phyloP scores from a whole-genome alignment of 2,329 filamentous ascomycete genomes.

The Tolypocladium tundrense region DNA sequence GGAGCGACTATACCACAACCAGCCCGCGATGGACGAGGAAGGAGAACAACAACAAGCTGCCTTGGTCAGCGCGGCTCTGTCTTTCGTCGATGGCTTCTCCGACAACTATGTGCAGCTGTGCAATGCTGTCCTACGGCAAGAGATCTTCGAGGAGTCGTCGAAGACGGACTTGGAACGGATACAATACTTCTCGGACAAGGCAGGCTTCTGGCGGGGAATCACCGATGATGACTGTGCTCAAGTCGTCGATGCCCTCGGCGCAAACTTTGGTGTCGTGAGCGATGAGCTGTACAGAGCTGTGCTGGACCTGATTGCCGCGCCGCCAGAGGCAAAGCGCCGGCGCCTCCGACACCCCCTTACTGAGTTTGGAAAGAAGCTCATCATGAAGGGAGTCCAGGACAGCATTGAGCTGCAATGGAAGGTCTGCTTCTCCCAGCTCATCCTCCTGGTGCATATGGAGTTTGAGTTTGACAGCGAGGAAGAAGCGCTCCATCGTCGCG shows the following conservation, averaged over 20 bases:
- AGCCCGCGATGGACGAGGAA: conserved; percentile 38
- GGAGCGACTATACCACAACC: conserved; percentile 67
- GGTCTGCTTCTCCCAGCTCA: conserved; percentile 70
- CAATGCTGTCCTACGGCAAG: conserved; percentile 55
- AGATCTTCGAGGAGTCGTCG: conserved; percentile 65
- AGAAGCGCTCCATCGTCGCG: conserved; percentile 46
- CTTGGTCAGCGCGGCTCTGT: conserved; percentile 58
- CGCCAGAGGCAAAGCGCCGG: conserved; percentile 33
- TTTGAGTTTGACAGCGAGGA: conserved; percentile 68
- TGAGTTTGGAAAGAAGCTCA: conserved; percentile 63
- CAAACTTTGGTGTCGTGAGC: conserved; percentile 50
- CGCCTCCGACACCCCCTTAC: conserved; percentile 48
- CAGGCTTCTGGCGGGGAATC: conserved; percentile 68
- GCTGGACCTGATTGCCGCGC: conserved; percentile 32
- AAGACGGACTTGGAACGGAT: conserved; percentile 64
- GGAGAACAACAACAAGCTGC: conserved; percentile 42
- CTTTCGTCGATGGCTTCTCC: conserved; percentile 61
- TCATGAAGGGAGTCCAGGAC: conserved; percentile 72
- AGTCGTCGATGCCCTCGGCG: conserved; percentile 59
- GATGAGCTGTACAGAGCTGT: conserved; percentile 44
- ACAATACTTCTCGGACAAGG: conserved; percentile 66
- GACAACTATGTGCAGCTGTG: conserved; percentile 59
- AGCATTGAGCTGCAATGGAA: conserved; percentile 61
- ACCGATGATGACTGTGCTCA: conserved; percentile 70
- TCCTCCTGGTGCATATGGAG: conserved; percentile 79